Evolutionary conservation across 768 basidiomycete genomes (phyloP), one percentile per base, ranked within the genome.

Genomic region (Termitomyces eurrhizus): DNA sequence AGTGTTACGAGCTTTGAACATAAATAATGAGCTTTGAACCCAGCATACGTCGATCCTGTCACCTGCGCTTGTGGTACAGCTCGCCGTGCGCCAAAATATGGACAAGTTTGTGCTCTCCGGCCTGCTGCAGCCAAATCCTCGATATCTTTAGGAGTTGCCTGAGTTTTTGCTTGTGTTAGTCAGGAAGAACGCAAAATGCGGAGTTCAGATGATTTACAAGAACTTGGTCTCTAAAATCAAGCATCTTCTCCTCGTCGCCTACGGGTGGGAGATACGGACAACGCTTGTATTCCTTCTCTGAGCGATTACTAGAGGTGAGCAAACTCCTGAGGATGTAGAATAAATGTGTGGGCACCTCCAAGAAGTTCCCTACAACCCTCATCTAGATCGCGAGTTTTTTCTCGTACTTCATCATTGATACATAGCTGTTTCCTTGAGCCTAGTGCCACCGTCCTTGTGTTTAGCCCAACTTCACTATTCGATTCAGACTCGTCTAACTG

Each of bases 61-160:
- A 93, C 93, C 80, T 98, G 90, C 36, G 96, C 93, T 69, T 93
- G 92, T 41, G 89, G 85, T 56, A 98, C 93, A 14, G 95, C 94
- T 57, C 83, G 78, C 46, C 97, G 78, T 8, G 93, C 90, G 3
- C 90, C 93, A 71, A 98, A 99, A 74, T 98, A 99, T 0, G 96
- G 93, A 70, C 96, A 99, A 9, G 84, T 87, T 50, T 86, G 77
- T 1, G 83, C 73, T 52, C 84, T 77, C 55, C 83, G 81, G 2
- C 97, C 97, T 1, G 86, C 75, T 8, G 71, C 72, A 7, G 92
- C 91, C 16, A 98, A 82, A 65, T 98, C 95, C 70, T 98, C 96
- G 5, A 99, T 97, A 64, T 97, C 96, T 70, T 92, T 93, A 0
- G 95, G 92, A 2, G 83, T 80, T 0, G 95, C 92, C 95, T 95